phyloP scores from a whole-genome alignment of 768 basidiomycete species.

The Lepiota venenata region DNA sequence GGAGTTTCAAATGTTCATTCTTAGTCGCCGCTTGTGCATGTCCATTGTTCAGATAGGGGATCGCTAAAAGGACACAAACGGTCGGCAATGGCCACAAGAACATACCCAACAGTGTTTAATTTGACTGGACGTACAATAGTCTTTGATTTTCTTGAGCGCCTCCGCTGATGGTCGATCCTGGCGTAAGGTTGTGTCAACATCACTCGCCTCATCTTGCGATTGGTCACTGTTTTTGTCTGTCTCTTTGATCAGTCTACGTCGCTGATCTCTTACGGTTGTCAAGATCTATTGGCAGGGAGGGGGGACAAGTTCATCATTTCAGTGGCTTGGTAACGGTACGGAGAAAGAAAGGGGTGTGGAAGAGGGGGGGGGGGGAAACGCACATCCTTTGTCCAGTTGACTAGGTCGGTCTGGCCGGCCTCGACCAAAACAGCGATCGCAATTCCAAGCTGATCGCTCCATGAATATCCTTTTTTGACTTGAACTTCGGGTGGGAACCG shows the following conservation, averaged over 20 bases:
- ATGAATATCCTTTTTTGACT: constrained; percentile 84
- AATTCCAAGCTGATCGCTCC: constrained; percentile 89
- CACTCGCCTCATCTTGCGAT: constrained; percentile 31
- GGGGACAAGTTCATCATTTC: background rate
- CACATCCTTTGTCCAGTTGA: constrained; percentile 84
- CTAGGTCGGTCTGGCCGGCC: constrained; percentile 54
- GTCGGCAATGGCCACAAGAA: background rate
- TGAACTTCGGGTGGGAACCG: constrained; percentile 64
- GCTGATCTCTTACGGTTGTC: constrained; percentile 51
- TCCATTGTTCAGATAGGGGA: constrained; percentile 73
- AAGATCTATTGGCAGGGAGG: constrained; percentile 46
- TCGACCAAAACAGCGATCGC: constrained; percentile 73
- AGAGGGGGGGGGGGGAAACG: constrained; percentile 23
- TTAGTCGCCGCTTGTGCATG: constrained; percentile 74
- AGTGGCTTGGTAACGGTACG: background rate
- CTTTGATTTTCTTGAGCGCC: constrained; percentile 63
- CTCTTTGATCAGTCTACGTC: constrained; percentile 59
- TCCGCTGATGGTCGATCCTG: constrained; percentile 58
- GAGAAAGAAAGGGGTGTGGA: background rate
- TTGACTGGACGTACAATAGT: constrained; percentile 59
- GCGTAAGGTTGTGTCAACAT: constrained; percentile 22
- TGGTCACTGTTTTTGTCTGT: constrained; percentile 43
- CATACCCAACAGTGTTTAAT: background rate
- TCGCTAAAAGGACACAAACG: constrained; percentile 41
- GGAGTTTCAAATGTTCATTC: constrained; percentile 76